phyloP scores from a whole-genome alignment of 768 basidiomycete genomes.

The Fomitopsis serialis region DNA sequence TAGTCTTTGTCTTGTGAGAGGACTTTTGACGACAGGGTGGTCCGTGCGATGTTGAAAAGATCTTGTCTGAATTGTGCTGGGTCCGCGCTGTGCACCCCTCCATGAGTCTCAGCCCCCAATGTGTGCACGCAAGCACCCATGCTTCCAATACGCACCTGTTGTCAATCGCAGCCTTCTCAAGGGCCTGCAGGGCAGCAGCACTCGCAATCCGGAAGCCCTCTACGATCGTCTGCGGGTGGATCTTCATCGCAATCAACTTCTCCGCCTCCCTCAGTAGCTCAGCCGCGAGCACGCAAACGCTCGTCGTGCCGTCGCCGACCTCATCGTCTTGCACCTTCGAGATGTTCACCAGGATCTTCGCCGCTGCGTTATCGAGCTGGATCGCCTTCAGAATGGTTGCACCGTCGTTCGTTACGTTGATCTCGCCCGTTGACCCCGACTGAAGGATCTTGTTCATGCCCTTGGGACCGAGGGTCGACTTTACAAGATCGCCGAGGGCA shows the following conservation, averaged over 20 bases:
- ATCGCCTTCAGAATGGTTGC: constrained; percentile 98
- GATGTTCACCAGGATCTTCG: constrained; percentile 99
- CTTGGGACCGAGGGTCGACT: constrained; percentile 97
- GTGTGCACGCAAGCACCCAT: neutral
- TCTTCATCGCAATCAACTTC: constrained; percentile 84
- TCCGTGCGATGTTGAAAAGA: constrained; percentile 93
- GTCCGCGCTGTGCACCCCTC: constrained; percentile 49
- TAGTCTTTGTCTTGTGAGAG: constrained; percentile 96
- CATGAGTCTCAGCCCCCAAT: constrained; percentile 2
- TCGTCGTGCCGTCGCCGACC: constrained; percentile 93
- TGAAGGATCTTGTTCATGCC: constrained; percentile 99
- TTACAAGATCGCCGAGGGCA: constrained; percentile 96
- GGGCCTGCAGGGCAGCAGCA: constrained; percentile 72
- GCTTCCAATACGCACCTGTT: constrained; percentile 56
- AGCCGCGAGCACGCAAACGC: constrained; percentile 86
- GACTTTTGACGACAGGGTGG: constrained; percentile 94
- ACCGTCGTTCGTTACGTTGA: constrained; percentile 98
- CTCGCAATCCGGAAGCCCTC: constrained; percentile 96
- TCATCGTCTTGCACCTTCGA: constrained; percentile 99
- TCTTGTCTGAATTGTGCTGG: constrained; percentile 76
- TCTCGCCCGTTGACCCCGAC: constrained; percentile 81
- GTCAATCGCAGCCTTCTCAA: constrained; percentile 80
- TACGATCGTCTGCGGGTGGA: constrained; percentile 97
- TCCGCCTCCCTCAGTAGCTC: constrained; percentile 94
- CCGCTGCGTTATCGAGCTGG: constrained; percentile 96